These are phyloP conservation scores for Orbilia ellipsospora DNA, from an alignment of 2,329 filamentous ascomycete species.

Conservation along the genomic window DNA sequence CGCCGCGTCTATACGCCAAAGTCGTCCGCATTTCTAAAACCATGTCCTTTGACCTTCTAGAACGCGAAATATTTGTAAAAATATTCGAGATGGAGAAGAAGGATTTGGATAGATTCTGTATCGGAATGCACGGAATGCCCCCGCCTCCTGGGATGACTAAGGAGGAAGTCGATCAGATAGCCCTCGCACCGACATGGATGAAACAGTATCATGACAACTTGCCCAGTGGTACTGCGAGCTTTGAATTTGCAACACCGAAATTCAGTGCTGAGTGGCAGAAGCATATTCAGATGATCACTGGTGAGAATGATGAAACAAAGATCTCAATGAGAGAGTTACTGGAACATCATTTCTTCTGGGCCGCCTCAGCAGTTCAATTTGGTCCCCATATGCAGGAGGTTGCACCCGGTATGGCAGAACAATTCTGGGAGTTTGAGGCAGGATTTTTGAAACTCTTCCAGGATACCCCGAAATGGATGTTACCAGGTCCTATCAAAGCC, in stretches of 20 bases:
- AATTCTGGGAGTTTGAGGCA: conserved; percentile 37
- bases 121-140: conserved; percentile 41
- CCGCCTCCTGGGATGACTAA: conserved; percentile 35
- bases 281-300: not conserved
- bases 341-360: conserved; percentile 42
- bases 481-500: conserved; percentile 18
- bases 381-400: conserved; percentile 25
- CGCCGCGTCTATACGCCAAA: conserved; percentile 42
- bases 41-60: conserved; percentile 47
- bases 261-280: conserved; percentile 27
- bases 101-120: conserved; percentile 29
- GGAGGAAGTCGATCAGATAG: conserved; percentile 18
- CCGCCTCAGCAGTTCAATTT: conserved; percentile 31
- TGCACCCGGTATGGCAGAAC: conserved; percentile 13
- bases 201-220: conserved; percentile 43
- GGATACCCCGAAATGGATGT: conserved; percentile 40
- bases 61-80: conserved; percentile 36
- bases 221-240: conserved; percentile 22
- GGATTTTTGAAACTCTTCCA: conserved; percentile 47
- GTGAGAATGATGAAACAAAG: not conserved
- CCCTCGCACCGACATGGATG: conserved; percentile 23
- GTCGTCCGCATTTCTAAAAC: conserved; percentile 37
- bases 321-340: conserved; percentile 11
- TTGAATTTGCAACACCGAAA: conserved; percentile 2
- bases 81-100: conserved; percentile 33